phyloP scores from a whole-genome alignment of 305 asterid species.

The Striga hermonthica region DNA sequence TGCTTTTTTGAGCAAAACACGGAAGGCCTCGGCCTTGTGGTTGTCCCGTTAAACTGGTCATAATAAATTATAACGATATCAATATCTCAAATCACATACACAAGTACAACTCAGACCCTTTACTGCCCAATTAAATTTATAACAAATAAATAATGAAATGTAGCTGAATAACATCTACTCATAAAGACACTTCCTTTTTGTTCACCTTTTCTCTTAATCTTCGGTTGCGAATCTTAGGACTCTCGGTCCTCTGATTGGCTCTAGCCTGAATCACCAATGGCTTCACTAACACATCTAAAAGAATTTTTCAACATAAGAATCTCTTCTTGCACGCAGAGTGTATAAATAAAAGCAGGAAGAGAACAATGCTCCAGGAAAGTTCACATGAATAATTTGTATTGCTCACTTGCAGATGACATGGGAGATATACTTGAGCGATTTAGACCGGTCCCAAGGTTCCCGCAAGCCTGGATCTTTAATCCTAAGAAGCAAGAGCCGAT shows the following conservation, averaged over 20 bases:
- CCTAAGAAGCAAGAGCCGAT: slow-evolving; percentile 36
- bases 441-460: slow-evolving; percentile 45
- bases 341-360: background rate
- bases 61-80: slow-evolving; percentile 6
- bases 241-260: slow-evolving; percentile 55
- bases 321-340: background rate
- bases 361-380: background rate
- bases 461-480: slow-evolving; percentile 43
- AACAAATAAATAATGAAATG: background rate
- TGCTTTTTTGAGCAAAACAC: slow-evolving; percentile 85
- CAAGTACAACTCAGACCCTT: no score
- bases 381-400: background rate
- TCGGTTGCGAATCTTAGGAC: slow-evolving; percentile 57
- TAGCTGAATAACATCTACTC: background rate
- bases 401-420: slow-evolving; percentile 43
- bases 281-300: slow-evolving; percentile 39
- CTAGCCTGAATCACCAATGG: slow-evolving; percentile 60
- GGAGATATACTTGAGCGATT: slow-evolving; percentile 32
- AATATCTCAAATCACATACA: slow-evolving; percentile 2
- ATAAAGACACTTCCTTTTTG: background rate
- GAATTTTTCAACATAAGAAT: background rate
- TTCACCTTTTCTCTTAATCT: slow-evolving; percentile 66
- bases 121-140: slow-evolving; percentile 6
- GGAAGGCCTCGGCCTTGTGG: slow-evolving; percentile 73
- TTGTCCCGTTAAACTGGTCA: slow-evolving; percentile 71